Base-by-base conservation (phyloP, 2,329 filamentous ascomycete species). In the Penicillium sp. region DNA sequence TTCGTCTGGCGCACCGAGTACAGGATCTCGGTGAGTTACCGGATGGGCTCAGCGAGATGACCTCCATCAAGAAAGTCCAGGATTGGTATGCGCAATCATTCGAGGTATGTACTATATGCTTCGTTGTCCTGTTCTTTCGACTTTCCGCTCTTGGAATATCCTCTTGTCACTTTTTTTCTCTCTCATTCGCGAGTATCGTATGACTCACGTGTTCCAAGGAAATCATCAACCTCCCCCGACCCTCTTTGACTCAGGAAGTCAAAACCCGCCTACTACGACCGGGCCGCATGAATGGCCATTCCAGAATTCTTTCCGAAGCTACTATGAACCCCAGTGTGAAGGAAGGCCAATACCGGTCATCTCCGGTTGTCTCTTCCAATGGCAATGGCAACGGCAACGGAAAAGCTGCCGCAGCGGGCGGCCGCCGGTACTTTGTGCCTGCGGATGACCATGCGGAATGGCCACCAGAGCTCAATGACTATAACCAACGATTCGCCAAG, bases 71-170 rank as follows among this genome's bases (percentile, higher is more conserved):
- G 73, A 91, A 88, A 69, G 94, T 99, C 64, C 89, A 92, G 73
- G 92, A 97, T 70, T 99, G 94, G 94, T 99, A 99, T 75, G 94
- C 93, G 61, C 94, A 99, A 79, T 99, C 94, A 49, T 99, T 99
- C 70, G 94, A 99, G 86, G 92, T 96, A 84, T 67, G 83, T 35
- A 53, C 47, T 35, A 50, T 45, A 6, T 14, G 43, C 14, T 43
- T 43, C 27, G 1, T 20, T 41, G 3, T 27, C 2, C 15, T 22
- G 18, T 37, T 42, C n/a, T 14, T 20, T 29, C n/a, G 15, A 6
- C 37, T 18, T 43, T 49, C 42, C 18, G 12, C 22, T 11, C 1
- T 23, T 27, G 4, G 9, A 12, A 29, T 33, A 33, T 15, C 22
- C 18, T 51, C 14, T 23, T 35, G 15, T 12, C 9, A 15, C 1